Conservation (phyloP, 2,329 filamentous ascomycete species). For the Fusarium poae region DNA sequence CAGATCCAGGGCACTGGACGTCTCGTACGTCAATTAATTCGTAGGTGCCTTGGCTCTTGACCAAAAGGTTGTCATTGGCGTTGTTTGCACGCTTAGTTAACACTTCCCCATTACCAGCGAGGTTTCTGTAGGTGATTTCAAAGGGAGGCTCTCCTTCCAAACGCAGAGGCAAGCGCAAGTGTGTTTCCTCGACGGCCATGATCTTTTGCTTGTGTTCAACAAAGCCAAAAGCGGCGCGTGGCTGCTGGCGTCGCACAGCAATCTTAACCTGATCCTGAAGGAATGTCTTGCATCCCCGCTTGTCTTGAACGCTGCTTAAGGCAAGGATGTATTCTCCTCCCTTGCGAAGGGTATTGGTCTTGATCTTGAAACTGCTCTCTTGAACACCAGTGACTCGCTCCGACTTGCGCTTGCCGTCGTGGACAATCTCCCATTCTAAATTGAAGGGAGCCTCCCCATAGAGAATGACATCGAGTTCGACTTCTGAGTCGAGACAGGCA, state of each 20-base stretch:
- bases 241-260: slow-evolving; percentile 87
- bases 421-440: slow-evolving; percentile 91
- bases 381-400: slow-evolving; percentile 74
- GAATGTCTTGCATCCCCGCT: slow-evolving; percentile 85
- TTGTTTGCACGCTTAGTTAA: slow-evolving; percentile 63
- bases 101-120: slow-evolving; percentile 64
- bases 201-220: slow-evolving; percentile 83
- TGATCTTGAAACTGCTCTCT: slow-evolving; percentile 74
- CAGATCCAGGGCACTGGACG: slow-evolving; percentile 81
- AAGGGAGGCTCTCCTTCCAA: slow-evolving; percentile 89
- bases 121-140: slow-evolving; percentile 80
- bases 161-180: slow-evolving; percentile 81
- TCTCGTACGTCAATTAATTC: slow-evolving; percentile 84
- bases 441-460: slow-evolving; percentile 88
- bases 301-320: slow-evolving; percentile 87
- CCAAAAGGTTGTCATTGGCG: slow-evolving; percentile 76
- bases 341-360: slow-evolving; percentile 78
- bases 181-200: slow-evolving; percentile 80
- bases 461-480: slow-evolving; percentile 80
- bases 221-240: slow-evolving; percentile 86
- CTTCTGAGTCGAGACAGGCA: slow-evolving; percentile 85
- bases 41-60: slow-evolving; percentile 79
- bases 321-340: slow-evolving; percentile 93
- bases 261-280: slow-evolving; percentile 89
- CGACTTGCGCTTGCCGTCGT: slow-evolving; percentile 86